Evolutionary conservation across 371 early-diverging fungal genomes (phyloP).

Genomic region (Apophysomyces sp.): DNA sequence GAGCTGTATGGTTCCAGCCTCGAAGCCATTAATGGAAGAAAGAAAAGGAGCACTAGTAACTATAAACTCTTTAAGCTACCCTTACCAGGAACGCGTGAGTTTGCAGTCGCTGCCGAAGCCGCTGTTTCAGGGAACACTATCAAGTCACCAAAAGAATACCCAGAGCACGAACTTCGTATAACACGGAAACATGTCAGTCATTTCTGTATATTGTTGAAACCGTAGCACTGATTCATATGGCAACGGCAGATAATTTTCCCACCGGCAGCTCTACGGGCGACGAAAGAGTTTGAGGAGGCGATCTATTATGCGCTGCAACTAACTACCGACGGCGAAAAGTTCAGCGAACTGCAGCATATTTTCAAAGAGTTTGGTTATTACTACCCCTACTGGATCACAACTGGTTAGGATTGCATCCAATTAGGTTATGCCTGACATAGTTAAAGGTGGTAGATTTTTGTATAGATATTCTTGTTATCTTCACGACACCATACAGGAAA

Average conservation of each 20-base stretch:
- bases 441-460: neutral
- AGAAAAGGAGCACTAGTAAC: too few relatives aligned
- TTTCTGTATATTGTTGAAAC: neutral
- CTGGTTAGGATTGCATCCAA: neutral
- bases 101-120: neutral
- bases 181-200: neutral
- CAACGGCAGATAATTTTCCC: neutral
- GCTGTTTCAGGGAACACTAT: neutral
- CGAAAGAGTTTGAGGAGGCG: neutral
- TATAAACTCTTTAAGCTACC: too few relatives aligned
- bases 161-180: neutral
- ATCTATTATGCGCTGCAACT: neutral
- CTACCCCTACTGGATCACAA: neutral
- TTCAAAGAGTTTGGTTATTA: neutral
- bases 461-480: neutral
- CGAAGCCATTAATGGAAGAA: too few relatives aligned
- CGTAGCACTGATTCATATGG: neutral
- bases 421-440: neutral
- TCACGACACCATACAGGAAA: neutral
- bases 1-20: too few relatives aligned
- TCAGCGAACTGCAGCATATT: neutral
- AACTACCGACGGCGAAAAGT: neutral
- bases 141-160: too few relatives aligned
- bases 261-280: neutral
- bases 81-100: neutral